Conservation (phyloP, 2,329 filamentous ascomycete species). For the Botrytis elliptica region DNA sequence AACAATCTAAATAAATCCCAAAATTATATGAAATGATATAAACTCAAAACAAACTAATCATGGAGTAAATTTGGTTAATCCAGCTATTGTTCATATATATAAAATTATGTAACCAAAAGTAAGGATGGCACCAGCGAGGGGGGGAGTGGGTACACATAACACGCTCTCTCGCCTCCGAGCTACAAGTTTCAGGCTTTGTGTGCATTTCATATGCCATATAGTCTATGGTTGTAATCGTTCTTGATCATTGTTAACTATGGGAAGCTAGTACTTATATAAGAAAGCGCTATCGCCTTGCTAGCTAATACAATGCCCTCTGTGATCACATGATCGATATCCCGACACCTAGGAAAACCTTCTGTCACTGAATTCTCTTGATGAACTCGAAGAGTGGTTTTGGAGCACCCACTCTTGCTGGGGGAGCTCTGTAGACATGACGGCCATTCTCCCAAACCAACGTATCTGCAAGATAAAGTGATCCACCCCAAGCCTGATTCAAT, state of each 20-base stretch:
- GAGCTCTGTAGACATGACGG: neutral
- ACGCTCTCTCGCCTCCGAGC: too few species aligned
- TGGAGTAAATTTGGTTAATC: too few species aligned
- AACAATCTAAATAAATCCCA: too few species aligned
- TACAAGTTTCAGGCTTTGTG: too few species aligned
- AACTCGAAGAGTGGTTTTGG: too few species aligned
- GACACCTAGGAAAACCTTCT: neutral
- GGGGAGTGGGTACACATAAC: too few species aligned
- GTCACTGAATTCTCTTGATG: neutral
- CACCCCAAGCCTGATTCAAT: slow-evolving; percentile 4
- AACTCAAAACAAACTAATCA: too few species aligned
- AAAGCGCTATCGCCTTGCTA: neutral
- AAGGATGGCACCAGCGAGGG: too few species aligned
- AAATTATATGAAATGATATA: too few species aligned
- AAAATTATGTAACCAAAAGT: too few species aligned
- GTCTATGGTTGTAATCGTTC: neutral
- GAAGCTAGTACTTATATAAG: neutral
- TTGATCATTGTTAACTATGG: neutral
- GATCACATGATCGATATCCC: neutral
- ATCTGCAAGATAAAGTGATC: neutral
- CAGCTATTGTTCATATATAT: too few species aligned
- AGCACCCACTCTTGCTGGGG: neutral
- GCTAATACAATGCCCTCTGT: neutral
- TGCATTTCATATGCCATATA: too few species aligned
- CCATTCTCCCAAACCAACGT: neutral